These are phyloP conservation scores for Cerioporus squamosus DNA, from an alignment of 1,284 basidiomycete genomes.

Conservation along the genomic window DNA sequence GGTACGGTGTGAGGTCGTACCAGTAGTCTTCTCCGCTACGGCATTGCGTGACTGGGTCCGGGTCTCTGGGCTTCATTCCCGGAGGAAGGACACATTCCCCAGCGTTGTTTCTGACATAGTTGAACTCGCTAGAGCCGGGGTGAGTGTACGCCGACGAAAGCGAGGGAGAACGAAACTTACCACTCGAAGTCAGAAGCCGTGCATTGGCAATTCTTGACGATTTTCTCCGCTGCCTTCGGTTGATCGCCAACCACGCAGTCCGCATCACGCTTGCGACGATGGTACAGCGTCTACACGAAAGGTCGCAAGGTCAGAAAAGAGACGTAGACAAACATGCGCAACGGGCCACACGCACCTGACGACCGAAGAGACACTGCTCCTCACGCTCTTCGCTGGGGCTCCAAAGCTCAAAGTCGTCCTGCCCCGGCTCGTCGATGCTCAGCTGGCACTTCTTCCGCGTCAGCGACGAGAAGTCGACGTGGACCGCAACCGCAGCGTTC, in stretches of 20 bases:
- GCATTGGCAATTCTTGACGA: slow-evolving; percentile 80
- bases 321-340: not conserved
- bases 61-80: slow-evolving; percentile 39
- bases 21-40: slow-evolving; percentile 71
- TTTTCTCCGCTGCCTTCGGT: slow-evolving; percentile 52
- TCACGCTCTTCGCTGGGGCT: slow-evolving; percentile 84
- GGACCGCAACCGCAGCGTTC: slow-evolving; percentile 70
- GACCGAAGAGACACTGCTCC: slow-evolving; percentile 85
- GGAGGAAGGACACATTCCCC: slow-evolving; percentile 79
- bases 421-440: slow-evolving; percentile 68
- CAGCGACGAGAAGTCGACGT: slow-evolving; percentile 89
- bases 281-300: slow-evolving; percentile 73
- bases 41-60: slow-evolving; percentile 52
- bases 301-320: slow-evolving; percentile 1
- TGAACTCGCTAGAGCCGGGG: slow-evolving; percentile 76
- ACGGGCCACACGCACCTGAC: slow-evolving; percentile 56
- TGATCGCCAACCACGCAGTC: slow-evolving; percentile 85
- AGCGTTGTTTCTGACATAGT: slow-evolving; percentile 69
- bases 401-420: slow-evolving; percentile 96
- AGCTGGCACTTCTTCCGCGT: slow-evolving; percentile 79
- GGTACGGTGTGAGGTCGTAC: slow-evolving; percentile 91
- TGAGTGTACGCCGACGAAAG: not conserved
- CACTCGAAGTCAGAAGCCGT: slow-evolving; percentile 86
- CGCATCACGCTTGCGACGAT: slow-evolving; percentile 79
- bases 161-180: slow-evolving; percentile 46